These are phyloP conservation scores for Kazachstania taianensis DNA, from an alignment of 805 yeast genomes.

Conservation along the genomic window DNA sequence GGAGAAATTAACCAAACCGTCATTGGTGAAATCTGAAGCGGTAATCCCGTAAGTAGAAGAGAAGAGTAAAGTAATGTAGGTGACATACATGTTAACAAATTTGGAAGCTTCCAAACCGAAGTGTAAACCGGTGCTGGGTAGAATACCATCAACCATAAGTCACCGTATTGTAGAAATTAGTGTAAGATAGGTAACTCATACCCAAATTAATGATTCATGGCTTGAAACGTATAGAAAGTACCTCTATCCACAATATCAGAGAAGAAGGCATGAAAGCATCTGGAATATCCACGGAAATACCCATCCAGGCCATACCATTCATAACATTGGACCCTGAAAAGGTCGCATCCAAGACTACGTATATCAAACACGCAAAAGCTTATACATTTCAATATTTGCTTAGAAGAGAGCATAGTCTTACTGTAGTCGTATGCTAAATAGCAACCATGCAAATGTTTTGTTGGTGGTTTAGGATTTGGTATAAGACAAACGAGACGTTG, in stretches of 20 bases:
- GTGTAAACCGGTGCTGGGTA: conserved; percentile 3
- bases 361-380: neutral
- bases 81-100: conserved; percentile 1
- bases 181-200: neutral
- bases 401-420: too few relatives aligned
- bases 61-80: neutral
- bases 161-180: conserved; percentile 5
- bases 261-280: neutral
- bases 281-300: neutral
- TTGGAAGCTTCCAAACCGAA: neutral
- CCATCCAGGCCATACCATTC: neutral
- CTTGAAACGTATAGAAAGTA: neutral
- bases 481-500: too few relatives aligned
- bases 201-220: neutral
- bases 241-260: neutral
- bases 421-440: too few relatives aligned
- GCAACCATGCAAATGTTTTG: too few relatives aligned
- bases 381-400: too few relatives aligned
- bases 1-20: neutral
- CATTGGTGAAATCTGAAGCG: neutral
- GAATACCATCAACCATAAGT: conserved; percentile 4
- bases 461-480: too few relatives aligned
- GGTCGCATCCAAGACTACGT: neutral
- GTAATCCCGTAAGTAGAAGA: neutral
- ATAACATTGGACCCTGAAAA: neutral